phyloP scores from a whole-genome alignment of 2,329 filamentous ascomycete species.

The Botrytis galanthina region DNA sequence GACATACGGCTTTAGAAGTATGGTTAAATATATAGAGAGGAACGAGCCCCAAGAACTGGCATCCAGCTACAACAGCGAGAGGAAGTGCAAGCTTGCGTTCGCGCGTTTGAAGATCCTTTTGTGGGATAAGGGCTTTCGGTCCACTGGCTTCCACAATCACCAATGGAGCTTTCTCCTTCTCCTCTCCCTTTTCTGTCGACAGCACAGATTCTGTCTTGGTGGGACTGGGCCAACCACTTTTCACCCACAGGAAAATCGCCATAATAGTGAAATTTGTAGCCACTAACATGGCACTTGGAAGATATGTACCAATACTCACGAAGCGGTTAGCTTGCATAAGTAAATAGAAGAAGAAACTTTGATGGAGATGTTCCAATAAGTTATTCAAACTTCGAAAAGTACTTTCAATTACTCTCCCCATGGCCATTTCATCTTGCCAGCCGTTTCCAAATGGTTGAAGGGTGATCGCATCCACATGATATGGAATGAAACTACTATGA shows the following conservation, averaged over 20 bases:
- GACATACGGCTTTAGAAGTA: slow-evolving; percentile 57
- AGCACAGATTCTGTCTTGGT: slow-evolving; percentile 17
- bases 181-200: slow-evolving; percentile 27
- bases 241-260: slow-evolving; percentile 90
- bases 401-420: slow-evolving; percentile 86
- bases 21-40: slow-evolving; percentile 88
- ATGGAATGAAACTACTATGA: slow-evolving; percentile 95
- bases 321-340: slow-evolving; percentile 89
- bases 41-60: slow-evolving; percentile 74
- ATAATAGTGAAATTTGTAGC: slow-evolving; percentile 95
- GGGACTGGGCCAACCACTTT: slow-evolving; percentile 59
- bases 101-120: slow-evolving; percentile 28
- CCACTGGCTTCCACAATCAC: slow-evolving; percentile 28
- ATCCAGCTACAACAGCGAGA: slow-evolving; percentile 65
- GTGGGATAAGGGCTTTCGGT: slow-evolving; percentile 30
- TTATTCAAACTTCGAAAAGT: slow-evolving; percentile 94
- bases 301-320: slow-evolving; percentile 95
- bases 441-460: slow-evolving; percentile 85
- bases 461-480: slow-evolving; percentile 95
- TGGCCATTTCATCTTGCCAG: slow-evolving; percentile 96
- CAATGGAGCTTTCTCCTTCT: slow-evolving; percentile 38
- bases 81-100: slow-evolving; percentile 67
- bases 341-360: slow-evolving; percentile 99
- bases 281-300: slow-evolving; percentile 95
- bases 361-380: slow-evolving; percentile 90